These are phyloP conservation scores for Chalciporus piperatus DNA, from an alignment of 768 basidiomycete species.

Conservation along the genomic window DNA sequence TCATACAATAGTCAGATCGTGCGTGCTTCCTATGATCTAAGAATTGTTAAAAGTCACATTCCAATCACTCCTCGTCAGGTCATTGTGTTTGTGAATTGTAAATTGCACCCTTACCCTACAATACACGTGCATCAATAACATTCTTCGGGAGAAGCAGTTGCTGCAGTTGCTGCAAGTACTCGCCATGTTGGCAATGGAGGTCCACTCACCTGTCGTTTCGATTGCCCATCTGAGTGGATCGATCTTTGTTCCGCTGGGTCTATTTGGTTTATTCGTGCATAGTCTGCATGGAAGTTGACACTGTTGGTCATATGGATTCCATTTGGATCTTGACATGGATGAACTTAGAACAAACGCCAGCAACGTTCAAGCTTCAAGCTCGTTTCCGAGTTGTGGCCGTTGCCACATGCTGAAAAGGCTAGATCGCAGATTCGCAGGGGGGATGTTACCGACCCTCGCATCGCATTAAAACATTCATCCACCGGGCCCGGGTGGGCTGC, in stretches of 20 bases:
- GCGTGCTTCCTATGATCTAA: conserved; percentile 4
- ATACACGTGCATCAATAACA: conserved; percentile 17
- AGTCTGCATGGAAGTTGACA: not conserved
- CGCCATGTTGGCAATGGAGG: not conserved
- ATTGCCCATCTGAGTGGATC: not conserved
- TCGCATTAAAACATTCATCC: too few relatives aligned
- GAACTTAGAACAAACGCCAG: not conserved
- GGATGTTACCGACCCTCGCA: not conserved
- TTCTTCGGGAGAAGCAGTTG: conserved; percentile 2
- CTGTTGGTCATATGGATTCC: too few relatives aligned
- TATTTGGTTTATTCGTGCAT: not conserved
- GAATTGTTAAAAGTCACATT: conserved; percentile 12
- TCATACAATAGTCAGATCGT: not conserved
- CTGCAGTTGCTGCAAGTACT: not conserved
- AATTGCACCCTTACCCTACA: not conserved
- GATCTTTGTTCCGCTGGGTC: conserved; percentile 10
- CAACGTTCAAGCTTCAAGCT: not conserved
- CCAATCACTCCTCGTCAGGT: not conserved
- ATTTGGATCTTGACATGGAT: conserved; percentile 1
- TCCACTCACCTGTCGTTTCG: not conserved
- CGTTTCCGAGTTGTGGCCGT: not conserved
- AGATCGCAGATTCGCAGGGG: not conserved
- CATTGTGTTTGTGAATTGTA: not conserved
- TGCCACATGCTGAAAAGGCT: too few relatives aligned
- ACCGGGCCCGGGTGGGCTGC: not conserved